Evolutionary conservation across 352 stramenopile genomes (phyloP), one percentile per base, ranked within the genome.

Genomic region (Pythium periplocum): DNA sequence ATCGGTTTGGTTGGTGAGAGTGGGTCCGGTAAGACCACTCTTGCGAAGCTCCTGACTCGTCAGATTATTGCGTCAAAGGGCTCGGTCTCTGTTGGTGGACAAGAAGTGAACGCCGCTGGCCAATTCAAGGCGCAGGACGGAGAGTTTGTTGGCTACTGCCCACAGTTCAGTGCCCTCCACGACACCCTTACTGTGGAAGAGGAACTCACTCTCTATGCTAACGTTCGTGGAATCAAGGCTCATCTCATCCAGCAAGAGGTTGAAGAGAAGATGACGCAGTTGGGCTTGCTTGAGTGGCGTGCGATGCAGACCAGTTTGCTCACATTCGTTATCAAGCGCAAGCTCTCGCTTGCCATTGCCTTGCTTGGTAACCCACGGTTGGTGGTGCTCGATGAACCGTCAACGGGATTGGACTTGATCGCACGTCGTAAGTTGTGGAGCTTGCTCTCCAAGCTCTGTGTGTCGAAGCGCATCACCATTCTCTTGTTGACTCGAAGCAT

Each of bases 331-430:
- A 98, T 98, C 78, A 98, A 98, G 76, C 78, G 96, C 52, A 98
- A 98, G 66, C 79, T 99, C 0, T 97, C 78, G 51, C 83, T 98
- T 1, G 96, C 95, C 12, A 95, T 95, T 65, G 95, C 96, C 17
- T 84, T 98, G 41, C 93, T 99, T 43, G 96, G 96, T 7, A 66
- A 81, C 32, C 96, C 96, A 12, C 69, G 80, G 17, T 90, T 99
- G 48, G 72, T 98, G 26, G 93, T 99, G 49, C 62, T 99, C 11
- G 96, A 99, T 57, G 96, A 99, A 64, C 95, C 90, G 56, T 95
- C 80, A 31, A 97, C 96, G 4, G 94, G 94, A 33, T 90, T 98
- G 66, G 94, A 98, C 53, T 87, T 95, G 3, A 88, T 91, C 26
- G 86, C 92, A 2, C 78, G 93, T 12, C 83, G 90, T 35, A 76